These are phyloP conservation scores for Trichaptum fuscoviolaceum DNA, from an alignment of 768 basidiomycete species.

Conservation along the genomic window DNA sequence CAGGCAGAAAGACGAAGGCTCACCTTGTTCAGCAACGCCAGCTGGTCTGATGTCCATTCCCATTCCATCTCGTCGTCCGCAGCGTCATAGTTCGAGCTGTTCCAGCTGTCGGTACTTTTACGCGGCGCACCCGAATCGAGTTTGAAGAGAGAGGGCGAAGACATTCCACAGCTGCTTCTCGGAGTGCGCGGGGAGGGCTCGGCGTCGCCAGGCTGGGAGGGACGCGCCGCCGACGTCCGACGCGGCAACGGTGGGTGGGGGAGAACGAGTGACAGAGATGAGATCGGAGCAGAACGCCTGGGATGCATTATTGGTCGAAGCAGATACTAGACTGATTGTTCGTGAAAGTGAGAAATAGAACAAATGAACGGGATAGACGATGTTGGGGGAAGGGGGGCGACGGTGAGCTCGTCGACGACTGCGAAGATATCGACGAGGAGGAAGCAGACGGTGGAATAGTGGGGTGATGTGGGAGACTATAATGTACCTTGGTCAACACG, in stretches of 20 bases:
- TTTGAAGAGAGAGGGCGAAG: constrained; percentile 47
- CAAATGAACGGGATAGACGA: neutral
- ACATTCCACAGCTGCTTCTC: constrained; percentile 52
- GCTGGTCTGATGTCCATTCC: constrained; percentile 74
- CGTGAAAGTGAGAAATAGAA: constrained; percentile 1
- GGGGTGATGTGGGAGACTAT: neutral
- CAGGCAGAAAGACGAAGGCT: constrained; percentile 20
- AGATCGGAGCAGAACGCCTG: constrained; percentile 45
- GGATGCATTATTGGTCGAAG: constrained; percentile 36
- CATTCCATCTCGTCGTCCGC: constrained; percentile 57
- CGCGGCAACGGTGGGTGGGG: constrained; percentile 52
- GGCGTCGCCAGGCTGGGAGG: constrained; percentile 29
- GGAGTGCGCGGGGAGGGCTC: constrained; percentile 23
- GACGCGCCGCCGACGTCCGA: constrained; percentile 46
- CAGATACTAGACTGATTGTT: neutral
- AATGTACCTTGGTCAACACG: constrained; percentile 2
- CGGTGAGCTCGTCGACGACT: constrained; percentile 1
- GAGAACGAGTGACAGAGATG: constrained; percentile 56
- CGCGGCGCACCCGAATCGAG: constrained; percentile 43
- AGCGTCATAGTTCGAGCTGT: constrained; percentile 63
- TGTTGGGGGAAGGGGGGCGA: constrained; percentile 1
- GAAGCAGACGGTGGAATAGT: neutral
- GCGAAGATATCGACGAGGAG: neutral
- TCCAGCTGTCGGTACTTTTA: constrained; percentile 82
- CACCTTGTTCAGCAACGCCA: constrained; percentile 62